A percentile compares a stretch with the other conserved stretches of the same genome.
These are phyloP conservation scores for Neurospora tetrasperma DNA, from an alignment of 495 filamentous ascomycete species.

Conservation along the genomic window DNA sequence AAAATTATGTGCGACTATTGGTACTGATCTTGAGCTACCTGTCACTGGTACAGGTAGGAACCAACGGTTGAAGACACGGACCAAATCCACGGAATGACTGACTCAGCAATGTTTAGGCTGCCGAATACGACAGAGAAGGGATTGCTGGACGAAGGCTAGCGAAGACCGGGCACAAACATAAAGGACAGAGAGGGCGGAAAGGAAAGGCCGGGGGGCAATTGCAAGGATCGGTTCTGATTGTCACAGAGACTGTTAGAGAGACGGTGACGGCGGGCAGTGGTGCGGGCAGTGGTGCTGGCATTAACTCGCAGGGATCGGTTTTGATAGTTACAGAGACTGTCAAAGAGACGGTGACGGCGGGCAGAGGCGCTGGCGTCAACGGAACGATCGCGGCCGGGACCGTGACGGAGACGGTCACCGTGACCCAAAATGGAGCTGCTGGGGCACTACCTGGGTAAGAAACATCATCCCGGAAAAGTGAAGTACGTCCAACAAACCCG, in stretches of 20 bases:
- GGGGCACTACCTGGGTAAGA: conserved; percentile 3
- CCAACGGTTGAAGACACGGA: background rate
- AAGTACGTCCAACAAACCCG: background rate
- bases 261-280: conserved; percentile 24
- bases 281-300: conserved; percentile 16
- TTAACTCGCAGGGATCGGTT: background rate
- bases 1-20: conserved; percentile 17
- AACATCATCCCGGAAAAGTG: background rate
- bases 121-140: conserved; percentile 22
- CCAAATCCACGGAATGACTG: background rate
- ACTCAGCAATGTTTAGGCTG: conserved; percentile 21
- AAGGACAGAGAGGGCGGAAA: conserved; percentile 1
- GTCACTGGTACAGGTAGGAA: conserved; percentile 32
- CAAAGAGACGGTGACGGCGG: conserved; percentile 23
- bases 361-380: conserved; percentile 10
- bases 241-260: conserved; percentile 30
- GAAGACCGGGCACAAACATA: conserved; percentile 4
- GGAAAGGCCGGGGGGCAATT: conserved; percentile 5
- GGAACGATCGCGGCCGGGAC: conserved; percentile 22
- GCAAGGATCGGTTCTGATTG: conserved; percentile 16
- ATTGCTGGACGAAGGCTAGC: conserved; percentile 14
- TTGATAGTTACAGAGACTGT: conserved; percentile 33
- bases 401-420: conserved; percentile 23
- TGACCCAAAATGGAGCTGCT: conserved; percentile 10
- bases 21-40: conserved; percentile 25